Percentiles rank a stretch among this genome's conserved stretches.
phyloP scores from a whole-genome alignment of 257 asterid species.

The Petunia secreta region DNA sequence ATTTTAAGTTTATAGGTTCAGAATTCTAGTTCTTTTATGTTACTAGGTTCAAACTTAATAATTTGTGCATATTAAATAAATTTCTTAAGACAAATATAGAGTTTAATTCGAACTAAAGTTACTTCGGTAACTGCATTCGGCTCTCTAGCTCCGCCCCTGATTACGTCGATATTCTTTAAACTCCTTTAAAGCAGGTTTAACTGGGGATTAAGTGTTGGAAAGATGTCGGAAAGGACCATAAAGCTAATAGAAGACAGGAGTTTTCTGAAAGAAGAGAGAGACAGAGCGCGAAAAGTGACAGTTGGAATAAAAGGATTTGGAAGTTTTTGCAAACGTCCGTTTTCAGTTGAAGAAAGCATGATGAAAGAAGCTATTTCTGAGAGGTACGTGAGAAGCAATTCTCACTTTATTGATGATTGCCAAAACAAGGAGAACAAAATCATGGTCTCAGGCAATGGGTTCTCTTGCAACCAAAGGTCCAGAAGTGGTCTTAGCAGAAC shows the following conservation, averaged over 20 bases:
- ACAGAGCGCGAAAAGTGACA: slow-evolving; percentile 58
- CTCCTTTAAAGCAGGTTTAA: slow-evolving; percentile 52
- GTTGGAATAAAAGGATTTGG: slow-evolving; percentile 81
- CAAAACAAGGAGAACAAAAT: slow-evolving; percentile 24
- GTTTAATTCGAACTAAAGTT: too few relatives aligned
- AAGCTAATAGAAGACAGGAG: slow-evolving; percentile 55
- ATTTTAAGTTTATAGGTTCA: too few relatives aligned
- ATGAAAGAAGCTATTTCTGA: slow-evolving; percentile 23
- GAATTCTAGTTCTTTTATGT: too few relatives aligned
- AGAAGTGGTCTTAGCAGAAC: neutral
- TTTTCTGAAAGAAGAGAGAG: slow-evolving; percentile 71
- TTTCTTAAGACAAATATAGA: too few relatives aligned
- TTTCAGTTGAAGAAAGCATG: neutral
- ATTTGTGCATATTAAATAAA: too few relatives aligned
- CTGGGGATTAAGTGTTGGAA: slow-evolving; percentile 74
- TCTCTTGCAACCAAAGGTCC: neutral
- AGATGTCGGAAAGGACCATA: slow-evolving; percentile 54
- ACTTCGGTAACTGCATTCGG: too few relatives aligned
- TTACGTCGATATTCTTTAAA: too few relatives aligned
- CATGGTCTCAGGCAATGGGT: neutral
- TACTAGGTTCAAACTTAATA: too few relatives aligned
- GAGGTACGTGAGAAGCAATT: slow-evolving; percentile 35
- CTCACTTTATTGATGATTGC: slow-evolving; percentile 27
- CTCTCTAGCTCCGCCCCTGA: too few relatives aligned
- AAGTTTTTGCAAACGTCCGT: slow-evolving; percentile 46